Evolutionary conservation across 108 stramenopile genomes (phyloP).

Genomic region (Bacterosira constricta): DNA sequence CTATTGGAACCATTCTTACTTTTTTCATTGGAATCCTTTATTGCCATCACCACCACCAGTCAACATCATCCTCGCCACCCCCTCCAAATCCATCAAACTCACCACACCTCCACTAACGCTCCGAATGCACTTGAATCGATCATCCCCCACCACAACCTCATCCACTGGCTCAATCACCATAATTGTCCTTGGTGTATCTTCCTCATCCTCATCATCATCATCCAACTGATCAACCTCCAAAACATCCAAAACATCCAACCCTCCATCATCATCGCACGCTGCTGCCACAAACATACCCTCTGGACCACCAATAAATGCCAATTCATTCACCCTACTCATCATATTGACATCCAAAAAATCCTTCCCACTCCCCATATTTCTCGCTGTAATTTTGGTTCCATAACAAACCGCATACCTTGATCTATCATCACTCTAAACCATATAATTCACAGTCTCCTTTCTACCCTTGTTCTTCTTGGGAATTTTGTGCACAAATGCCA

Average conservation of each 20-base stretch:
- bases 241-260: conserved; percentile 79
- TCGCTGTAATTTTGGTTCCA: conserved; percentile 73
- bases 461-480: too few species aligned
- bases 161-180: conserved; percentile 93
- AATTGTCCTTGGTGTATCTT: conserved; percentile 67
- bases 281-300: conserved; percentile 81
- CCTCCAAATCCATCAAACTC: conserved; percentile 83
- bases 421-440: conserved; percentile 77
- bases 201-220: too few species aligned
- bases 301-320: conserved; percentile 67
- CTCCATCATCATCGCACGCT: conserved; percentile 94
- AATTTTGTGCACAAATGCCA: conserved; percentile 77
- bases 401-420: conserved; percentile 72
- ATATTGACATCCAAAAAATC: conserved; percentile 82
- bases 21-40: too few species aligned
- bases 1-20: too few species aligned
- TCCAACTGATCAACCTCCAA: conserved; percentile 29
- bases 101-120: conserved; percentile 72
- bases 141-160: conserved; percentile 72
- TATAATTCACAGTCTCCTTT: too few species aligned
- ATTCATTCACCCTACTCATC: conserved; percentile 70
- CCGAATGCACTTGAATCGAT: conserved; percentile 86
- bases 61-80: conserved; percentile 83
- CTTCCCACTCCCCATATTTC: conserved; percentile 80
- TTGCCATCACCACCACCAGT: too few species aligned